These are phyloP conservation scores for Xerocomellus intermedius DNA, from an alignment of 768 basidiomycete genomes.

Conservation along the genomic window DNA sequence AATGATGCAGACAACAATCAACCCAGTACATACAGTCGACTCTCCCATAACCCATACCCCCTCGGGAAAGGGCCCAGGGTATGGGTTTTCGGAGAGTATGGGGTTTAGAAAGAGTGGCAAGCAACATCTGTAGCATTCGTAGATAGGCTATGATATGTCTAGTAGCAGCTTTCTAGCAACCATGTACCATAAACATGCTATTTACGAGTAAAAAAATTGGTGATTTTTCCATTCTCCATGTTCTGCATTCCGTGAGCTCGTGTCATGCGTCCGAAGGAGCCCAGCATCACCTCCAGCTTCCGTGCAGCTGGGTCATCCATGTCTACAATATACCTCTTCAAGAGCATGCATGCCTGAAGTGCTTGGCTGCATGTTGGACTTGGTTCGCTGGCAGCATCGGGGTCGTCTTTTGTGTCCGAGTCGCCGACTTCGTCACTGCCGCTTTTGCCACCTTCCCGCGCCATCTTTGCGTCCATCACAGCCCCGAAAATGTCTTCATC, in stretches of 20 bases:
- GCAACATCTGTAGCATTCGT: not conserved
- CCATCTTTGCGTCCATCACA: not conserved
- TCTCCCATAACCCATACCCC: not conserved
- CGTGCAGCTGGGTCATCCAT: not conserved
- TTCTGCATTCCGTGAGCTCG: not conserved
- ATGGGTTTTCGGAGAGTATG: not conserved
- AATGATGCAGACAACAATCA: too few species aligned
- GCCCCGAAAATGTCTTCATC: not conserved
- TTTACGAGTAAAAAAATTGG: not conserved
- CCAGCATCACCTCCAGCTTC: not conserved
- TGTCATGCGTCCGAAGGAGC: not conserved
- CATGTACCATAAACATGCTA: not conserved
- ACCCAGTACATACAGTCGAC: not conserved
- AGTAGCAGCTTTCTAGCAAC: not conserved
- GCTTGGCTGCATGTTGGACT: not conserved
- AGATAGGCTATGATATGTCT: not conserved
- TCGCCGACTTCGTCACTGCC: not conserved
- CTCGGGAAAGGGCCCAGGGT: not conserved
- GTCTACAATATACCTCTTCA: not conserved
- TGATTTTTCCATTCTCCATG: not conserved
- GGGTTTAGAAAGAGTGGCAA: not conserved
- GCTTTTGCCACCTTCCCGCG: not conserved
- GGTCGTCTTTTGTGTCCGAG: too few species aligned
- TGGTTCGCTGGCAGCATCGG: not conserved
- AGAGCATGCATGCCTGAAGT: not conserved